Percentiles rank a stretch among this genome's conserved stretches.
phyloP scores from a whole-genome alignment of 139 green algal genomes.

The Zygnema cylindricum region DNA sequence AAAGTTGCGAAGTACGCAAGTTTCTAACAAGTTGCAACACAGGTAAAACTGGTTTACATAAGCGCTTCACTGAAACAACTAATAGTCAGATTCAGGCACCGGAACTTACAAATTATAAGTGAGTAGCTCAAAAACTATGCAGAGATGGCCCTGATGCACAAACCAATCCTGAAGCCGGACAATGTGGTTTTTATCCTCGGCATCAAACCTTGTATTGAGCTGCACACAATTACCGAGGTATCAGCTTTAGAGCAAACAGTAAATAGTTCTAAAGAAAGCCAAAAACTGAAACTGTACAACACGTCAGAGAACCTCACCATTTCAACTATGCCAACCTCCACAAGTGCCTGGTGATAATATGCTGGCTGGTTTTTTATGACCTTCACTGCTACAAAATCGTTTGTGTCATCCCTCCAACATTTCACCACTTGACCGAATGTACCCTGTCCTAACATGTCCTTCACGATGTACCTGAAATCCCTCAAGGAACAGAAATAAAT shows the following conservation, averaged over 20 bases:
- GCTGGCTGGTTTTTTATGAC: constrained; percentile 98
- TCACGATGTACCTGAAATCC: constrained; percentile 54
- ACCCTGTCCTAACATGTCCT: constrained; percentile 83
- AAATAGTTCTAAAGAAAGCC: neutral
- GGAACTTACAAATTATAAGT: constrained; percentile 83
- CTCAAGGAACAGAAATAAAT: neutral
- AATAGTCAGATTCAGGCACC: neutral
- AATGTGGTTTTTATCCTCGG: constrained; percentile 83
- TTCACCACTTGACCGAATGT: constrained; percentile 96
- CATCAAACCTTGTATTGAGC: constrained; percentile 74
- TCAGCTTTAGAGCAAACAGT: neutral
- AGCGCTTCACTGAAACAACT: neutral
- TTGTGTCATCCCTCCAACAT: constrained; percentile 71
- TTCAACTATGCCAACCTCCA: constrained; percentile 91
- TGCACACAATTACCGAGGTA: constrained; percentile 34
- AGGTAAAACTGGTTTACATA: too few relatives aligned
- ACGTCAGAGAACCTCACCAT: constrained; percentile 70
- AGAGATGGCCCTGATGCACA: constrained; percentile 89
- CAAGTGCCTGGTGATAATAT: constrained; percentile 90
- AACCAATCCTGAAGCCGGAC: constrained; percentile 94
- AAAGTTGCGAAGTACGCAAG: too few relatives aligned
- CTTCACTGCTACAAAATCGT: constrained; percentile 82
- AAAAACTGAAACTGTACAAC: neutral
- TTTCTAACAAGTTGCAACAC: too few relatives aligned
- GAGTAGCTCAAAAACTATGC: constrained; percentile 97